Conservation (phyloP, 179 eudicot genomes). For the Amaranthus tricolor region DNA sequence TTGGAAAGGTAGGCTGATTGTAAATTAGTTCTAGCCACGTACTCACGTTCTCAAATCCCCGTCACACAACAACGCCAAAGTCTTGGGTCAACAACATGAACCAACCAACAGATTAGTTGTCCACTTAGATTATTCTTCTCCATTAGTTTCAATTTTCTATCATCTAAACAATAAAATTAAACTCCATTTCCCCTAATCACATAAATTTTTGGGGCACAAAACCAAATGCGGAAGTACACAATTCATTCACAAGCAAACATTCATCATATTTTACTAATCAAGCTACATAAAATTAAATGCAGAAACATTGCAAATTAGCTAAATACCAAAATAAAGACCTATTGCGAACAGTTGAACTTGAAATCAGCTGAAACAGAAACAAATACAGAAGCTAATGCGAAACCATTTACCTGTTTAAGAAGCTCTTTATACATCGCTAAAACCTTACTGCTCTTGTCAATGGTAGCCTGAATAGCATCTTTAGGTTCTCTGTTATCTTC, state of each 20-base stretch:
- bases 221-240: background rate
- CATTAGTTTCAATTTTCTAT: too few relatives aligned
- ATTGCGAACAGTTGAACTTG: background rate
- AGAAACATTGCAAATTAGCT: background rate
- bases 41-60: too few relatives aligned
- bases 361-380: background rate
- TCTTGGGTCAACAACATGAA: too few relatives aligned
- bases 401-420: conserved; percentile 55
- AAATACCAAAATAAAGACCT: background rate
- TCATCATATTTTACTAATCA: background rate
- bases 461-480: conserved; percentile 69
- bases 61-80: too few relatives aligned
- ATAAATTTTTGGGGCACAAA: too few relatives aligned
- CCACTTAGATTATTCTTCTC: too few relatives aligned
- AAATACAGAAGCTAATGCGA: background rate
- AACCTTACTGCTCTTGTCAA: conserved; percentile 81
- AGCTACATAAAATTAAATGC: background rate
- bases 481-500: conserved; percentile 41
- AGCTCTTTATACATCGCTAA: conserved; percentile 67
- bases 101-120: too few relatives aligned
- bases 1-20: too few relatives aligned
- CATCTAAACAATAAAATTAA: too few relatives aligned
- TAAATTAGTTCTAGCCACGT: too few relatives aligned
- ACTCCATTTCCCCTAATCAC: too few relatives aligned
- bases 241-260: background rate